phyloP scores from a whole-genome alignment of 306 rosid species.

The Lupinus albus region DNA sequence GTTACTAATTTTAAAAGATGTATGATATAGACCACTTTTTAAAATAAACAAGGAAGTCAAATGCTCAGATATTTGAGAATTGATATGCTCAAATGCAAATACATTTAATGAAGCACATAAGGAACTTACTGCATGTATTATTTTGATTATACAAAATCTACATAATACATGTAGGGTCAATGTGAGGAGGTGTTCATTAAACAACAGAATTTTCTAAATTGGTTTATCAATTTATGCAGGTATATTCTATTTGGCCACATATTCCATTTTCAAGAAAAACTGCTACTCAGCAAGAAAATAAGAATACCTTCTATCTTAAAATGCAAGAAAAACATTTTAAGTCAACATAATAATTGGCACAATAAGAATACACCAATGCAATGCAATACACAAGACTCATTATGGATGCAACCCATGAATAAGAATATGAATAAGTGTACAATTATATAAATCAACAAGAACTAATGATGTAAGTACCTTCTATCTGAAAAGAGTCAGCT shows the following conservation, averaged over 20 bases:
- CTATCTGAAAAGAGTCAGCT: conserved; percentile 44
- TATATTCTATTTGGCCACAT: conserved; percentile 15
- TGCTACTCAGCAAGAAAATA: conserved; percentile 22
- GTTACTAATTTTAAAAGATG: conserved; percentile 9
- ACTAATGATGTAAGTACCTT: conserved; percentile 50
- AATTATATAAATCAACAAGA: conserved; percentile 29
- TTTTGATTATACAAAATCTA: conserved; percentile 13
- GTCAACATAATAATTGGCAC: conserved; percentile 10
- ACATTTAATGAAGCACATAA: conserved; percentile 14
- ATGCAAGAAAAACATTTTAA: neutral
- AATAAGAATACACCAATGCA: neutral
- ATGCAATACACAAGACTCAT: too few relatives aligned
- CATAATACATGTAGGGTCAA: conserved; percentile 8
- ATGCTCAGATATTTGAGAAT: neutral
- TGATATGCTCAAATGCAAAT: neutral
- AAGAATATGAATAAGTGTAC: neutral
- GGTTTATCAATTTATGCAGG: neutral
- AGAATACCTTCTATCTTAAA: too few relatives aligned
- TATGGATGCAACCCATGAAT: too few relatives aligned
- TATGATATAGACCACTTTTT: neutral
- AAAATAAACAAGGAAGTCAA: conserved; percentile 1
- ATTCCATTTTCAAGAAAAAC: conserved; percentile 14
- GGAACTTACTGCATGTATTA: neutral
- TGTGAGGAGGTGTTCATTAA: conserved; percentile 11
- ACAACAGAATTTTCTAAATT: neutral